These are phyloP conservation scores for Penicillium italicum DNA, from an alignment of 2,329 filamentous ascomycete species.

Conservation along the genomic window DNA sequence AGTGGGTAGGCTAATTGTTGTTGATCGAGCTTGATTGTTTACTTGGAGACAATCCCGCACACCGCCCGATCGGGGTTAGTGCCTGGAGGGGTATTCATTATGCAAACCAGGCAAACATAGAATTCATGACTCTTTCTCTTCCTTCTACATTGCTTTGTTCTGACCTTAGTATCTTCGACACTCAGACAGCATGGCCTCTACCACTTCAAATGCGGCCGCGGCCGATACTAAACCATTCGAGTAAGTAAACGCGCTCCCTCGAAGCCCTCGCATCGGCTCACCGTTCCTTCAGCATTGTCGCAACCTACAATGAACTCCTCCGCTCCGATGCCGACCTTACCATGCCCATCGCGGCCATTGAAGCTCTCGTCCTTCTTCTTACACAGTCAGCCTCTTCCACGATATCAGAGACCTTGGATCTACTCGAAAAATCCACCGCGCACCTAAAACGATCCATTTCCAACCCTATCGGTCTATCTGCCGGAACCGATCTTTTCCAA, in stretches of 20 bases:
- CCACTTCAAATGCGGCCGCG: conserved; percentile 19
- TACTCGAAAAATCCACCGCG: conserved; percentile 72
- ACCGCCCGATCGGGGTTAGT: conserved; percentile 29
- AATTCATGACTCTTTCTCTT: conserved; percentile 23
- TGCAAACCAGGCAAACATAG: conserved; percentile 41
- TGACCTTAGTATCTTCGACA: conserved; percentile 2
- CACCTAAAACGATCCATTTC: conserved; percentile 73
- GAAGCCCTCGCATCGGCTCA: conserved; percentile 15
- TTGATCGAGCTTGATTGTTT: conserved; percentile 35
- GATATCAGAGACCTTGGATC: conserved; percentile 88
- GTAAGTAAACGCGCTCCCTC: conserved; percentile 25
- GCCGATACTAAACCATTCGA: conserved; percentile 37
- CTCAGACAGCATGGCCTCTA: conserved; percentile 29
- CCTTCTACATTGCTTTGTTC: conserved; percentile 6
- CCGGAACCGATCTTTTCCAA: conserved; percentile 92
- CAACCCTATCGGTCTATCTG: conserved; percentile 87
- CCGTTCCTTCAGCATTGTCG: conserved; percentile 52
- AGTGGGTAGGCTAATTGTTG: conserved; percentile 17
- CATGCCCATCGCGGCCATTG: conserved; percentile 92
- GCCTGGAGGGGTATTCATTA: conserved; percentile 27
- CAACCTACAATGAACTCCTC: conserved; percentile 63
- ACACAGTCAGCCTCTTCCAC: conserved; percentile 76
- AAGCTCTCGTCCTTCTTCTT: conserved; percentile 83
- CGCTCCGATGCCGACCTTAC: conserved; percentile 75
- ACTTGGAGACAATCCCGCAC: conserved; percentile 26